phyloP scores from a whole-genome alignment of 768 basidiomycete species.

The Psilocybe cubensis region DNA sequence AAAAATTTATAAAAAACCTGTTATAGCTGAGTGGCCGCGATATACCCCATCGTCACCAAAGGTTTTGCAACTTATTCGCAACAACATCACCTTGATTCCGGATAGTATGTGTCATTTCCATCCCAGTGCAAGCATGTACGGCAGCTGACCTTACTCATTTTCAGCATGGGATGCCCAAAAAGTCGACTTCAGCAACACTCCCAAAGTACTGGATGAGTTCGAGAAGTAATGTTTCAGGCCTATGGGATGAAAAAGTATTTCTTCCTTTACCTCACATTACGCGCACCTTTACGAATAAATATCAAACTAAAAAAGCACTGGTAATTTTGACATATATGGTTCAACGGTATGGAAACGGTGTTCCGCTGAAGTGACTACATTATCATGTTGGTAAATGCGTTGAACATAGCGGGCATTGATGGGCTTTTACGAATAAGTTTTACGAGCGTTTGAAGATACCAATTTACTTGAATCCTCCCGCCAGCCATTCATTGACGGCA shows the following conservation, averaged over 20 bases:
- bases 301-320: too few species aligned
- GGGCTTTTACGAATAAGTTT: too few species aligned
- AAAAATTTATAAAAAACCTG: not conserved
- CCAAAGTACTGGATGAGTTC: slow-evolving; percentile 44
- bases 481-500: slow-evolving; percentile 36
- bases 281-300: too few species aligned
- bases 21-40: slow-evolving; percentile 50
- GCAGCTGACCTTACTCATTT: not conserved
- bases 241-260: not conserved
- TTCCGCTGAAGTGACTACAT: too few species aligned
- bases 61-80: slow-evolving; percentile 53
- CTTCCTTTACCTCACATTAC: not conserved
- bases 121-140: not conserved
- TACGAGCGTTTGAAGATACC: too few species aligned
- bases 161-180: slow-evolving; percentile 47
- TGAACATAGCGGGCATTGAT: too few species aligned
- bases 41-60: slow-evolving; percentile 36
- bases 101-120: slow-evolving; percentile 43
- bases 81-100: slow-evolving; percentile 55
- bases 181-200: slow-evolving; percentile 45
- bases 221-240: slow-evolving; percentile 37
- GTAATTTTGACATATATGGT: too few species aligned
- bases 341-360: too few species aligned
- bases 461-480: slow-evolving; percentile 28
- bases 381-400: too few species aligned